Evolutionary conservation across 2,329 filamentous ascomycete species (phyloP), one percentile per base, ranked within the genome.

Genomic region (Cercospora sp.): DNA sequence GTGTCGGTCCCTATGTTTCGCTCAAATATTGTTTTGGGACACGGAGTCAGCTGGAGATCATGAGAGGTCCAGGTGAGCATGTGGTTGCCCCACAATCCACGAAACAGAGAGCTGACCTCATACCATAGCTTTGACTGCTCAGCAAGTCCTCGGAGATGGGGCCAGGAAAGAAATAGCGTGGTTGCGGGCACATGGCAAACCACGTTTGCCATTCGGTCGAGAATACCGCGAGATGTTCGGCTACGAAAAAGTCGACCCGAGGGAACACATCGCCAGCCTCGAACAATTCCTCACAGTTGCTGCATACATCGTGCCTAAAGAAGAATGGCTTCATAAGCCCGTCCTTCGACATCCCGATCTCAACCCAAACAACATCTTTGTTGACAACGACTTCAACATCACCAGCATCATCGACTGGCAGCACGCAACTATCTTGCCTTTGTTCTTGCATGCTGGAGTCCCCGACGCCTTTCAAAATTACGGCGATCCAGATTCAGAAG

Each of bases 271-370:
- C 1, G 9, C 18, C 18, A 53, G 37, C 16, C 37, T 43, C 3
- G 37, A n/a, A 9, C 3, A n/a, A 3, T 43, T 43, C 1, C 37
- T 43, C 37, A 43, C 3, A 43, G 16, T 43, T n/a, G 37, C 37
- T 43, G 37, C 37, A 26, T 53, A 24, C 49, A 53, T 24, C 5
- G 49, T 28, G 4, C 49, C 49, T 0, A 8, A 28, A 61, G 72
- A 30, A 45, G 69, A 16, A 0, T 43, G 63, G 63, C 9, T 69
- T 0, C 32, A 43, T 16, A 62, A 61, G 53, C 76, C 76, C 13
- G 65, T 74, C 12, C 66, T 80, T 37, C 76, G 78, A 26, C 79
- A 81, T 63, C 77, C 78, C 10, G 78, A 80, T 65, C 65, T 80
- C 9, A 69, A 73, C 9, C 77, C 75, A 2, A 75, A 74, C 68